Base-by-base conservation (phyloP, 2,329 filamentous ascomycete species). In the Aspergillus novofumigatus region DNA sequence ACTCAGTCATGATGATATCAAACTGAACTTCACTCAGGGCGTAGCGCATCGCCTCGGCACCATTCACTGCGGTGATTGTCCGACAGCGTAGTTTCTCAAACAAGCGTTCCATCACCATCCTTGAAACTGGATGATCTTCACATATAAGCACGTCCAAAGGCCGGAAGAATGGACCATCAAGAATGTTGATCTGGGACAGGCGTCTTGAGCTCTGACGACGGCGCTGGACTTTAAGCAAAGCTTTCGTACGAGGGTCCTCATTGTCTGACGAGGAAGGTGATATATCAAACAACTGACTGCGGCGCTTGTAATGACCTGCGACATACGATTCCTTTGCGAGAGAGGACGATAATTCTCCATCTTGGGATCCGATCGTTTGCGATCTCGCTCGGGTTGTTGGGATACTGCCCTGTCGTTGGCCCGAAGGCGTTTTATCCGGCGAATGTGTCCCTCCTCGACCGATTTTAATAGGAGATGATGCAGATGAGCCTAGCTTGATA, bases 191-290 rank as follows among this genome's bases (percentile, higher is more conserved):
- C 67, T 96, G 92, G 0, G 94, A 99, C 69, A 97, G 83, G 51
- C 94, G 86, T 21, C 94, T 83, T n/a, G 93, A 96, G 72, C 92
- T 97, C 72, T 97, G 93, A n/a, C 94, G 86, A 9, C 93, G 88
- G 38, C 93, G 84, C 70, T 99, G 94, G 3, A 99, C 93, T 52
- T 95, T 90, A 47, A 99, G 82, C 10, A 97, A 80, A 51, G 90
- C 92, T 71, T 92, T 96, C 7, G 92, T 90, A 67, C 95, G 91
- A 48, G 93, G 90, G 51, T 95, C 92, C 75, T 99, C 94, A 58
- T 96, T 99, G 69, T 99, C 94, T 0, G 94, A 99, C 0, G 93
- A 97, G 0, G 94, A 97, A 3, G 94, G 94, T 2, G 94, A 99
- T 76, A 97, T 89, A 71, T 97, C 93, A 66, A 97, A 91, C 2